A percentile compares a stretch with the other conserved stretches of the same genome.
Conservation (phyloP, 306 rosid genomes). For the Gynostemma pentaphyllum region DNA sequence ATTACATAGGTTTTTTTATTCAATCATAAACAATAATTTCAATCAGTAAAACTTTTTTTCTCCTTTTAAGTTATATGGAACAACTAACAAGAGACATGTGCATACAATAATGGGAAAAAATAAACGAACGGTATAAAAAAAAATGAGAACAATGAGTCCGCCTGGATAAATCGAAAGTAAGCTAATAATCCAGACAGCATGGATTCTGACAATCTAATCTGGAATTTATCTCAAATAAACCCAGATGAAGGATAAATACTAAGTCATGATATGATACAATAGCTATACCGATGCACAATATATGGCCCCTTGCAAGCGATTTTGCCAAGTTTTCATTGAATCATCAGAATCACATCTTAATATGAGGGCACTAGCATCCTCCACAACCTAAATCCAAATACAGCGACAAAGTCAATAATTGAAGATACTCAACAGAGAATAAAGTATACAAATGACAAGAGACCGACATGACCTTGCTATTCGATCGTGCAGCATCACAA, state of each 20-base stretch:
- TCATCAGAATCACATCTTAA: slow-evolving; percentile 69
- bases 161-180: background rate
- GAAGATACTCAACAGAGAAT: background rate
- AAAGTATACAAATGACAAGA: background rate
- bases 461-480: slow-evolving; percentile 42
- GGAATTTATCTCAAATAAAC: background rate
- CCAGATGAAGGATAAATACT: background rate
- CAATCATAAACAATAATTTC: too few relatives aligned
- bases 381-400: slow-evolving; percentile 56
- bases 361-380: slow-evolving; percentile 74
- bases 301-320: slow-evolving; percentile 76
- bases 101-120: background rate
- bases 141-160: background rate
- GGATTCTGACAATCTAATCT: background rate
- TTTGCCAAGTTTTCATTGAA: slow-evolving; percentile 68
- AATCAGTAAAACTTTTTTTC: background rate
- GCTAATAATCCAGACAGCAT: background rate
- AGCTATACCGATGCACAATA: slow-evolving; percentile 68
- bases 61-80: too few relatives aligned
- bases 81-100: background rate
- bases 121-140: background rate
- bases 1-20: background rate
- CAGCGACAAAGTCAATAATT: background rate
- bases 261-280: background rate
- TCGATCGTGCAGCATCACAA: slow-evolving; percentile 39